phyloP scores from a whole-genome alignment of 2,329 filamentous ascomycete species.

The Apiospora pterosperma region DNA sequence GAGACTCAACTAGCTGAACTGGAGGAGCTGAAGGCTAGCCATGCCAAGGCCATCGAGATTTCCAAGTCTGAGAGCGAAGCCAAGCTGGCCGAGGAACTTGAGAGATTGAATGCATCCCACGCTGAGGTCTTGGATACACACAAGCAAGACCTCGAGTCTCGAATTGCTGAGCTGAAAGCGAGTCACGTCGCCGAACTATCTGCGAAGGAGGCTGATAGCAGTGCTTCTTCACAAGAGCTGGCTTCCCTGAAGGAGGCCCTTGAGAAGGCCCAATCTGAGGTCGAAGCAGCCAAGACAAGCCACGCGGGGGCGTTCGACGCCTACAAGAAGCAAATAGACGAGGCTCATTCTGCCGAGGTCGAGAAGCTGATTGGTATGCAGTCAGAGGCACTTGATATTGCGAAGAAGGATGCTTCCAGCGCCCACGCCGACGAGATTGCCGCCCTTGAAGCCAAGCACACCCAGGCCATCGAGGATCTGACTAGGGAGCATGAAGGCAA shows the following conservation, averaged over 20 bases:
- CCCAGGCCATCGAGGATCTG: slow-evolving; percentile 45
- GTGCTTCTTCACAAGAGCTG: slow-evolving; percentile 33
- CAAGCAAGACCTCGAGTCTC: slow-evolving; percentile 35
- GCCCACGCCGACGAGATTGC: slow-evolving; percentile 24
- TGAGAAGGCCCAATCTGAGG: slow-evolving; percentile 24
- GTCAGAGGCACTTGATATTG: slow-evolving; percentile 41
- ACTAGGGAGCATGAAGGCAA: slow-evolving; percentile 31
- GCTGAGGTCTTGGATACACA: slow-evolving; percentile 38
- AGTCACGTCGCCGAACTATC: slow-evolving; percentile 31
- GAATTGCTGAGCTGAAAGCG: slow-evolving; percentile 34
- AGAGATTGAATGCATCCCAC: slow-evolving; percentile 37
- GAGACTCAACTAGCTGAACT: slow-evolving; percentile 48
- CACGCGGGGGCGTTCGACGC: slow-evolving; percentile 33
- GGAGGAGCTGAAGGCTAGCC: slow-evolving; percentile 50
- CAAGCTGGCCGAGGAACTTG: slow-evolving; percentile 35
- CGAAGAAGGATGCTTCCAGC: slow-evolving; percentile 35
- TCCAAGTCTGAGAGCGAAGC: slow-evolving; percentile 40
- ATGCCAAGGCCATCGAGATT: slow-evolving; percentile 46
- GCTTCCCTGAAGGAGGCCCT: slow-evolving; percentile 29
- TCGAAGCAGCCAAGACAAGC: slow-evolving; percentile 31
- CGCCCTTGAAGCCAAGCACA: slow-evolving; percentile 40
- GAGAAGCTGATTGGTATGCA: slow-evolving; percentile 41
- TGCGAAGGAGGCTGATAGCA: slow-evolving; percentile 28
- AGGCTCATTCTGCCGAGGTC: slow-evolving; percentile 40
- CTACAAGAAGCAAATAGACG: slow-evolving; percentile 38